Evolutionary conservation across 257 asterid genomes (phyloP).

Genomic region (Solanum arcanum): DNA sequence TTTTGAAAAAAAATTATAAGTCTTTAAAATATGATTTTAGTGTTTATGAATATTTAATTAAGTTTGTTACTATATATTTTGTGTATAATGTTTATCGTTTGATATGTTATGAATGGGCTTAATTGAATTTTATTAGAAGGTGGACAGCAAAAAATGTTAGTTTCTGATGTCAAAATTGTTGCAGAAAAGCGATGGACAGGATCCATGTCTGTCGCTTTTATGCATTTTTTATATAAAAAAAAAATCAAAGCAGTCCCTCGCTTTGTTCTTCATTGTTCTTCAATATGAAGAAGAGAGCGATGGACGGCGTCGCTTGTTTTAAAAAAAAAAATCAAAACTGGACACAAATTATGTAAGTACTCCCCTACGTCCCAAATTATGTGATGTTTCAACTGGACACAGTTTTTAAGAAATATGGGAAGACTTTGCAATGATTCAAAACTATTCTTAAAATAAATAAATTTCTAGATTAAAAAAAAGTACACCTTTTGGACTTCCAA

Average conservation of each 20-base stretch:
- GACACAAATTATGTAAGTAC: background rate
- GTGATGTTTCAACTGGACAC: background rate
- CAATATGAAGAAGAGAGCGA: background rate
- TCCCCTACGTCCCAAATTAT: background rate
- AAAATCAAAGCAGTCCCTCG: background rate
- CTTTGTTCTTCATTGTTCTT: too few species aligned
- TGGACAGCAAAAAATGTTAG: background rate
- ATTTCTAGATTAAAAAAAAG: background rate
- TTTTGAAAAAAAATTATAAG: too few species aligned
- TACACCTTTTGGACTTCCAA: background rate
- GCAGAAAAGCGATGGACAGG: background rate
- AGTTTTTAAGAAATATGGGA: background rate
- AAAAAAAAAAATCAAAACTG: too few species aligned
- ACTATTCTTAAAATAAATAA: background rate
- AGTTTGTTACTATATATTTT: too few species aligned
- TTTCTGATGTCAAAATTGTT: background rate
- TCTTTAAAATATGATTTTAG: too few species aligned
- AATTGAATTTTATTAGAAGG: background rate
- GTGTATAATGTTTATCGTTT: background rate
- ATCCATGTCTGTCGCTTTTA: background rate
- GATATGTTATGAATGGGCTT: background rate
- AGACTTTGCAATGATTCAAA: background rate
- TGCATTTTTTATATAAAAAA: background rate
- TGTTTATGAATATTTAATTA: too few species aligned
- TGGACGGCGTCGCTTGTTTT: fast-evolving